Percentiles rank a stretch among this genome's conserved stretches.
Conservation (phyloP, 345 rosid species). For the Salix caprea region DNA sequence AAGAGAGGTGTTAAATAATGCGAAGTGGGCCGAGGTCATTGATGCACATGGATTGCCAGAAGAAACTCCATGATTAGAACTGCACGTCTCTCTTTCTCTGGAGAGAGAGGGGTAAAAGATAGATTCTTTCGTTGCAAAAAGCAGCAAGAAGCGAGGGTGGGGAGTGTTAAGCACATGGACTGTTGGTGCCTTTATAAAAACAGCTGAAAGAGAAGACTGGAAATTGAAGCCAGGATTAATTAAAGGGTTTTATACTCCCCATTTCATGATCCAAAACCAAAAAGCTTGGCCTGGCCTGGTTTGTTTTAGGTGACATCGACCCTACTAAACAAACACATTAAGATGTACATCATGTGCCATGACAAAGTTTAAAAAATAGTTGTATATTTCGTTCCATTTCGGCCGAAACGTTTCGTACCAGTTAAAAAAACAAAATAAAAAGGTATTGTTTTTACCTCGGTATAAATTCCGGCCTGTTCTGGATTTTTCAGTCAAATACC, state of each 20-base stretch:
- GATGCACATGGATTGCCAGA: constrained; percentile 59
- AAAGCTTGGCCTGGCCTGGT: constrained; percentile 19
- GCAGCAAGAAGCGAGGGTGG: constrained; percentile 30
- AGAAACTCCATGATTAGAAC: constrained; percentile 49
- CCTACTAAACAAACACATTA: constrained; percentile 17
- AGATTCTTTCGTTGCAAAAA: constrained; percentile 30
- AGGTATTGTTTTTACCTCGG: accelerated
- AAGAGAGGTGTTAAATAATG: constrained; percentile 35
- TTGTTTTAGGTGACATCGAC: constrained; percentile 18
- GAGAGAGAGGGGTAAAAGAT: constrained; percentile 19
- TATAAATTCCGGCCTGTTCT: no score
- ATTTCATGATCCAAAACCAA: background rate
- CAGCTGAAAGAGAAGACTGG: background rate
- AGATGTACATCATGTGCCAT: constrained; percentile 33
- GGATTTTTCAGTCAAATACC: no score
- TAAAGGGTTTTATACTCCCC: background rate
- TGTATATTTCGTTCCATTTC: no score
- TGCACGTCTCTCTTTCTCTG: constrained; percentile 28
- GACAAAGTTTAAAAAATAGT: background rate
- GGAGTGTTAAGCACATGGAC: constrained; percentile 58
- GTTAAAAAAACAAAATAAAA: no score
- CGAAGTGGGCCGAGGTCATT: constrained; percentile 38
- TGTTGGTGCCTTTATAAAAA: constrained; percentile 29
- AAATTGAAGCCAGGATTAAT: constrained; percentile 2
- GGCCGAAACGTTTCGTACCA: accelerated